Base-by-base conservation (phyloP, 1,139 yeast genomes). In the Citeromyces hawaiiensis region DNA sequence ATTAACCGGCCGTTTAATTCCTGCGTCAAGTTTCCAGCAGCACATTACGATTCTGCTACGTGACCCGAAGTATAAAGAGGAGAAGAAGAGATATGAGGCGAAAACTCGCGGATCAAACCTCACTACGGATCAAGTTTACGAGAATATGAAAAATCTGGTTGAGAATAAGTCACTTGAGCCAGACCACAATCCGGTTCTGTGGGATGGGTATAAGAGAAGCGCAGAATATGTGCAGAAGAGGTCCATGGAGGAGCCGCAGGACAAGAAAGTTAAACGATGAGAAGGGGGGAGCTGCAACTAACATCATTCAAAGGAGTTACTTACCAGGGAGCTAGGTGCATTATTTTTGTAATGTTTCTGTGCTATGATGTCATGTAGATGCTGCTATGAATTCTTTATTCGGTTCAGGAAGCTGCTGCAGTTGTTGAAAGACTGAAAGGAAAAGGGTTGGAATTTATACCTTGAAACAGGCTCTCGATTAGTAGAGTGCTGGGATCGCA, bases 1-100 rank as follows among this genome's bases (percentile, higher is more conserved):
- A 30, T 61, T 85, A 42, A 81, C 94, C 0, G 77, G 78, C 1
- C 70, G 76, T 48, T 53, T 70, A 51, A 70, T 88, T 3, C 82
- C 88, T 0, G 93, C 83, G 49, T 67, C 69, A 40, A 64, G 79
- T 46, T 85, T 83, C 53, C 86, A 81, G 47, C 72, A 68, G 46
- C 96, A 88, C 56, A 64, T 87, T 47, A 71, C 74, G 43, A 70
- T 76, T n/a, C 61, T 83, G 42, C 63, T 85, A 37, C 61, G 91
- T 40, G 95, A 88, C 56, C 95, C 96, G 2, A 66, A 73, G 46
- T 85, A 83, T 61, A 70, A 76, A 47, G 75, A 75, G 45, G 88
- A 85, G 54, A 79, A 76, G 51, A 70, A 71, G 43, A 67, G 65
- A 13, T 79, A 71, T 53, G 76, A 81, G 46, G 64, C 70, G 27